Base-by-base conservation (phyloP, 2,329 filamentous ascomycete genomes). In the Apiospora phragmitis region DNA sequence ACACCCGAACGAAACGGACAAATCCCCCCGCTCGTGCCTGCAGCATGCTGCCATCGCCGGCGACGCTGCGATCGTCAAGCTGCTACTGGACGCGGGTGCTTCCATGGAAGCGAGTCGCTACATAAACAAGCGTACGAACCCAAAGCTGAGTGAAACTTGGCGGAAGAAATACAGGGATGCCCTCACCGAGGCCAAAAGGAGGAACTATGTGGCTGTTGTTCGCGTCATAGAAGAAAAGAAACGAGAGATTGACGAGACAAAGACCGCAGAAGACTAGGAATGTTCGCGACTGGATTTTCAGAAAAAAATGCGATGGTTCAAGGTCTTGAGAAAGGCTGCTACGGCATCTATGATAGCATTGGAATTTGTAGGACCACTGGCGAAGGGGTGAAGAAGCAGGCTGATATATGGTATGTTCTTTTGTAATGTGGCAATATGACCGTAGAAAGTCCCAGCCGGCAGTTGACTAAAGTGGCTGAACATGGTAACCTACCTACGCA, bases 241-340 rank as follows among this genome's bases (percentile, higher is more conserved):
- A 65, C 21, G 73, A 72, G 42, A 70, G 35, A 68, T 71, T 70
- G 59, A 51, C 18, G 32, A 70, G 59, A 12, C 32, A 38, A 62
- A 29, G 55, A 11, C 32, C 9, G 29, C 18, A 24, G 47, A 24
- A 21, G 55, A 65, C 16, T 65, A 32, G 16, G 4, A 38, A 65
- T 26, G 21, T 11, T 47, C 9, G 21, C 5, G 18, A n/a, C 43
- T n/a, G 2, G 18, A 47, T 9, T 3, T 1, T n/a, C 42, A 18
- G 21, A n/a, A 9, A 47, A 21, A 4, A 47, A 11, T 18, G 7
- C 21, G 11, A 47, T n/a, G 43, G 9, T 9, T 47, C 21, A 21
- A 6, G 7, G 3, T n/a, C 6, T n/a, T 1, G 1, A 21, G 18
- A n/a, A 47, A 11, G 21, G 6, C 2, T 47, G 11, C 21, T 4